Percentiles rank a stretch among this genome's conserved stretches.
These are phyloP conservation scores for Candida vartiovaarae DNA, from an alignment of 805 yeast genomes.

Conservation along the genomic window DNA sequence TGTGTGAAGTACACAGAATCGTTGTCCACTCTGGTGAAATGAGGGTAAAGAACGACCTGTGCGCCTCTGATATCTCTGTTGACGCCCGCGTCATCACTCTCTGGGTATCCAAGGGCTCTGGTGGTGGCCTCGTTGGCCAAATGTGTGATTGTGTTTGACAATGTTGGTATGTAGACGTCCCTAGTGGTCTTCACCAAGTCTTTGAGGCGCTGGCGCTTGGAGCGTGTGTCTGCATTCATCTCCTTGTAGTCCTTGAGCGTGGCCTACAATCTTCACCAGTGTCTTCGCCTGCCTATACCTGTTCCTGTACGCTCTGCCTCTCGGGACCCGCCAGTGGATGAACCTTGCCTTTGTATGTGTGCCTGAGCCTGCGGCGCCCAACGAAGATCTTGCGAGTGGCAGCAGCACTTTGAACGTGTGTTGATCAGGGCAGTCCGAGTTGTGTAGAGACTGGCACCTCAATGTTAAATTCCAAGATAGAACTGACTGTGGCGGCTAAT, in stretches of 20 bases:
- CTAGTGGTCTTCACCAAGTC: conserved; percentile 50
- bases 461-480: no score
- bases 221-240: conserved; percentile 1
- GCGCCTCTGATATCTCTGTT: conserved; percentile 37
- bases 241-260: neutral
- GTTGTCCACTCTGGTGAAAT: conserved; percentile 36
- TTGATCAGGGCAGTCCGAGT: no score
- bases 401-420: neutral
- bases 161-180: conserved; percentile 48
- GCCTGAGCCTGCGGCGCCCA: no score
- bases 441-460: no score
- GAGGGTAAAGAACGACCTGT: conserved; percentile 51
- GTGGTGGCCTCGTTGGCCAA: conserved; percentile 38
- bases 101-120: conserved; percentile 15
- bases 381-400: neutral
- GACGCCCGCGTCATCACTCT: conserved; percentile 1
- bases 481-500: no score
- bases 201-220: conserved; percentile 38
- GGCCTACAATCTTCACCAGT: neutral
- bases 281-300: neutral
- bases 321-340: neutral
- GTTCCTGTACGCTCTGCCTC: neutral
- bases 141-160: conserved; percentile 41
- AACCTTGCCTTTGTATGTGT: neutral
- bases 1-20: conserved; percentile 41